These are phyloP conservation scores for Dichotomopilus funicola DNA, from an alignment of 2,329 filamentous ascomycete species.

Conservation along the genomic window DNA sequence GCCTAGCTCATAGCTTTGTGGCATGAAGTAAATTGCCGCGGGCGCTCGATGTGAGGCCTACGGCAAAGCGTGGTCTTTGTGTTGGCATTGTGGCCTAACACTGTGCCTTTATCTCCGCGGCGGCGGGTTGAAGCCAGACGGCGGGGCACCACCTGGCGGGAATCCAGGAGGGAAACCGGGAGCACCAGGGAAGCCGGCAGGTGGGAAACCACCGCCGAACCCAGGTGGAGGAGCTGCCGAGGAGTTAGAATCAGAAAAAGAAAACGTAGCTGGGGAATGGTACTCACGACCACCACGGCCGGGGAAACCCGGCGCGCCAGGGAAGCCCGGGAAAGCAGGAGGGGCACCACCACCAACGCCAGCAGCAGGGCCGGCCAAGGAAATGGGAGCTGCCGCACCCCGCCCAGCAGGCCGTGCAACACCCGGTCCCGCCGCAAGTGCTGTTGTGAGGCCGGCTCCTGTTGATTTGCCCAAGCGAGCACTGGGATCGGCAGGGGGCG, in stretches of 20 bases:
- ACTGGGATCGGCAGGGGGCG: conserved; percentile 88
- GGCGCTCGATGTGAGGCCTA: neutral
- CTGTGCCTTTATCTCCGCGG: conserved; percentile 46
- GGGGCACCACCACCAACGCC: conserved; percentile 71
- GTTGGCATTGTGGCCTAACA: conserved; percentile 16
- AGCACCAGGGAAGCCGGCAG: conserved; percentile 36
- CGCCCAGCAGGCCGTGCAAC: conserved; percentile 87
- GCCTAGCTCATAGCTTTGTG: conserved; percentile 3
- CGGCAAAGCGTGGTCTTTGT: conserved; percentile 9
- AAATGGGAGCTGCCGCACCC: conserved; percentile 63
- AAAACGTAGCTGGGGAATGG: neutral
- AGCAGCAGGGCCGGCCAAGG: conserved; percentile 80
- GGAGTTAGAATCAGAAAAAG: conserved; percentile 28
- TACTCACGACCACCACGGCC: conserved; percentile 51
- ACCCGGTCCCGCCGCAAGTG: conserved; percentile 76
- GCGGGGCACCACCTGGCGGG: conserved; percentile 46
- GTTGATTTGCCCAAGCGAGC: conserved; percentile 76
- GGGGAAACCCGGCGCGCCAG: conserved; percentile 43
- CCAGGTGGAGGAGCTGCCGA: conserved; percentile 41
- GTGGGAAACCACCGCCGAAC: conserved; percentile 44
- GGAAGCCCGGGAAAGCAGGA: conserved; percentile 54
- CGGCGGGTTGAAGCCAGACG: conserved; percentile 69
- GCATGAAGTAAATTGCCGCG: conserved; percentile 4
- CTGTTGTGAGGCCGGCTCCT: conserved; percentile 60
- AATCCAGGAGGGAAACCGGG: conserved; percentile 45